phyloP scores from a whole-genome alignment of 2,329 filamentous ascomycete genomes.

The Pseudohalonectria lignicola region DNA sequence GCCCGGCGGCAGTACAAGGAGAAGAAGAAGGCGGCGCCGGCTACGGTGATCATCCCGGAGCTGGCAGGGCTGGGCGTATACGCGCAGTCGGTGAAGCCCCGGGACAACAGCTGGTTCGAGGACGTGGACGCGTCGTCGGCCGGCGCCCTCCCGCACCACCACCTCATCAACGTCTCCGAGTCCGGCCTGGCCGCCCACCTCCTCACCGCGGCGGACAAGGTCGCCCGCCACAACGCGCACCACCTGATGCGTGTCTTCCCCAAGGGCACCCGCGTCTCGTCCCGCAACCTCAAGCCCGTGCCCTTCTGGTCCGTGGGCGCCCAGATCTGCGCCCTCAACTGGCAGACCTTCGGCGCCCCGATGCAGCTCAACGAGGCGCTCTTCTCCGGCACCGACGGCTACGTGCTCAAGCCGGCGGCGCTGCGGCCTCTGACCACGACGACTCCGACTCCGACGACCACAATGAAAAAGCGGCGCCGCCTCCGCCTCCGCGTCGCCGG shows the following conservation, averaged over 20 bases:
- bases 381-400: conserved; percentile 54
- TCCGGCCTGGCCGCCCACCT: conserved; percentile 42
- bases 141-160: conserved; percentile 48
- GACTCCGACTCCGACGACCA: conserved; percentile 33
- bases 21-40: conserved; percentile 32
- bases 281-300: conserved; percentile 50
- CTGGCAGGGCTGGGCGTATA: conserved; percentile 57
- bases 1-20: conserved; percentile 42
- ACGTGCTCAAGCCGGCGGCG: conserved; percentile 51
- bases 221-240: conserved; percentile 48
- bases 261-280: conserved; percentile 58
- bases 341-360: conserved; percentile 55
- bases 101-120: conserved; percentile 56
- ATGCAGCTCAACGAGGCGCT: conserved; percentile 61
- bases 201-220: conserved; percentile 30
- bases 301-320: conserved; percentile 57
- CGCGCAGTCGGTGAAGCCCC: conserved; percentile 58
- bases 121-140: conserved; percentile 5
- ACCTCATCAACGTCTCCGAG: conserved; percentile 61
- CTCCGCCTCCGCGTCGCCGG: conserved; percentile 50
- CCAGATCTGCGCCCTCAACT: conserved; percentile 60
- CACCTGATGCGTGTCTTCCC: conserved; percentile 63
- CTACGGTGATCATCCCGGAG: conserved; percentile 47
- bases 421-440: conserved; percentile 46
- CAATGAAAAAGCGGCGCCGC: conserved; percentile 19